Evolutionary conservation across 306 rosid species (phyloP).

Genomic region (Medicago ruthenica): DNA sequence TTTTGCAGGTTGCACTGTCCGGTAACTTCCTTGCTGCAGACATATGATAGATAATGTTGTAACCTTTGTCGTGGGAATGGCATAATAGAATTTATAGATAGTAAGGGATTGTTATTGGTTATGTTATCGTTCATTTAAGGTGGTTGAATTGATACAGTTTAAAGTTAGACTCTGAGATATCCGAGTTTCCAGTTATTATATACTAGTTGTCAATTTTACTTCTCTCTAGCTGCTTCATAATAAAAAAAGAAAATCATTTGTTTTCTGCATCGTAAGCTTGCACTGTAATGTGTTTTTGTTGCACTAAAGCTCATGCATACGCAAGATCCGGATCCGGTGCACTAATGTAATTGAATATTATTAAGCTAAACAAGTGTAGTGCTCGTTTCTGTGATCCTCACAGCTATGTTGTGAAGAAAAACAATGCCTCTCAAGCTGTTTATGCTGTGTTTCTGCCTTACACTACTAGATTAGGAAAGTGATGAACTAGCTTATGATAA

Average conservation of each 20-base stretch:
- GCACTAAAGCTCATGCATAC: too few relatives aligned
- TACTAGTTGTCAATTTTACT: neutral
- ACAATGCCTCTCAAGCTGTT: neutral
- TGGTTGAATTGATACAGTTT: slow-evolving; percentile 24
- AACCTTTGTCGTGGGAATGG: neutral
- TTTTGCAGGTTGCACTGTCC: slow-evolving; percentile 68
- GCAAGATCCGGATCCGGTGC: too few relatives aligned
- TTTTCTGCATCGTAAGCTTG: neutral
- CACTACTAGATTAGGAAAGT: neutral
- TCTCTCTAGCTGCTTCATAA: neutral
- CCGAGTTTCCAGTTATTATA: neutral
- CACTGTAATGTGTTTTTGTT: neutral
- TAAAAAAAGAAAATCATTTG: neutral
- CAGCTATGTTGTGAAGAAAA: neutral
- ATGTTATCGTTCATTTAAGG: slow-evolving; percentile 22
- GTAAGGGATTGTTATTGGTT: neutral
- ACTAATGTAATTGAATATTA: neutral
- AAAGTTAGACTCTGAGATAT: neutral
- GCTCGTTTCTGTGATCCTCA: neutral
- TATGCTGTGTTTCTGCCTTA: neutral
- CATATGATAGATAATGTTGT: slow-evolving; percentile 46
- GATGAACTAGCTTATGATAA: neutral
- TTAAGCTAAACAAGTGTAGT: neutral
- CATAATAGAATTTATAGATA: slow-evolving; percentile 10
- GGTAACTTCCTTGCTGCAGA: slow-evolving; percentile 85